Conservation (phyloP, 106 monocot genomes). For the Dendrobium catenatum region DNA sequence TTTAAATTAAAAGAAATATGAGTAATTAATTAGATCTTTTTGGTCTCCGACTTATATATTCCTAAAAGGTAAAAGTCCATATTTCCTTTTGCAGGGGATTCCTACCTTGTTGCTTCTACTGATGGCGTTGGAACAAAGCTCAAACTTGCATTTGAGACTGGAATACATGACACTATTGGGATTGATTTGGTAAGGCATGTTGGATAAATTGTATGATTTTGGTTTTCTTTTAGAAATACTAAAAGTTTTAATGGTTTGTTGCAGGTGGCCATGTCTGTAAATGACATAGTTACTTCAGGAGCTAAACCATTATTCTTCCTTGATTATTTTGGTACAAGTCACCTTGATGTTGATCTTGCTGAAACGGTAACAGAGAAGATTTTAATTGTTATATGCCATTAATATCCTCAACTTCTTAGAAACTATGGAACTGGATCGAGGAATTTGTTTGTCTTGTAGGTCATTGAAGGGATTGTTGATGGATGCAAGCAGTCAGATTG, state of each 20-base stretch:
- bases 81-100: slow-evolving; percentile 56
- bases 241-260: slow-evolving; percentile 1
- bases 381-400: not conserved
- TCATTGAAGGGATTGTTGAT: slow-evolving; percentile 89
- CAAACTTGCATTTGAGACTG: slow-evolving; percentile 97
- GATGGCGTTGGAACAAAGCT: slow-evolving; percentile 98
- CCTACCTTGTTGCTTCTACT: slow-evolving; percentile 91
- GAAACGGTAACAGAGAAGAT: slow-evolving; percentile 48
- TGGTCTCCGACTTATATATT: not conserved
- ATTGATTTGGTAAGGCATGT: slow-evolving; percentile 68
- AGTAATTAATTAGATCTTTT: not conserved
- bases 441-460: slow-evolving; percentile 26
- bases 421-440: not conserved
- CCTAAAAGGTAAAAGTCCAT: not conserved
- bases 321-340: slow-evolving; percentile 89
- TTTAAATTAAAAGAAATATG: too few relatives aligned
- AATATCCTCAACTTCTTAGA: not conserved
- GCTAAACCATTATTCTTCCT: slow-evolving; percentile 94
- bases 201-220: not conserved
- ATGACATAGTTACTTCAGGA: slow-evolving; percentile 96
- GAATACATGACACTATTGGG: slow-evolving; percentile 92
- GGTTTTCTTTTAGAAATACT: not conserved
- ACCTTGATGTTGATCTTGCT: slow-evolving; percentile 93
- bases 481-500: slow-evolving; percentile 95
- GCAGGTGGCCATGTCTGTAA: slow-evolving; percentile 98